These are phyloP conservation scores for Fusarium pseudograminearum DNA, from an alignment of 2,329 filamentous ascomycete species.

Conservation along the genomic window DNA sequence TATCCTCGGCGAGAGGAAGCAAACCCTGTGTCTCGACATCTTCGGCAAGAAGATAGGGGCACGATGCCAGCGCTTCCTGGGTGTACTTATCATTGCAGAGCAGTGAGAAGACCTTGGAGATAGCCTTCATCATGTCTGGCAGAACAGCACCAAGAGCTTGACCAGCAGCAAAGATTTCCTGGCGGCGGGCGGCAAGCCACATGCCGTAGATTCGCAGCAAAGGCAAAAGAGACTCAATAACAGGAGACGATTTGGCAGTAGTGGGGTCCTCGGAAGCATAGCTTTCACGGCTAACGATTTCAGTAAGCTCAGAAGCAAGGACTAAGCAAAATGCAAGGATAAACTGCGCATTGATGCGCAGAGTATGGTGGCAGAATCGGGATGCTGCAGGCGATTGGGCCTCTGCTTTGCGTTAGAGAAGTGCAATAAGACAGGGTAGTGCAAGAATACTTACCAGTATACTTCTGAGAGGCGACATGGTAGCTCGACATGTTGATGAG, in stretches of 20 bases:
- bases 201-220: constrained; percentile 66
- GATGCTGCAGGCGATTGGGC: constrained; percentile 60
- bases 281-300: constrained; percentile 51
- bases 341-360: constrained; percentile 82
- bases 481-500: constrained; percentile 90
- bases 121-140: constrained; percentile 60
- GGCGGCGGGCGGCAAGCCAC: constrained; percentile 63
- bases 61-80: constrained; percentile 53
- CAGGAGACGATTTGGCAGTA: constrained; percentile 51
- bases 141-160: constrained; percentile 60
- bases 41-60: constrained; percentile 64
- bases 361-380: constrained; percentile 71
- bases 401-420: constrained; percentile 51
- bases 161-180: constrained; percentile 61
- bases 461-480: constrained; percentile 67
- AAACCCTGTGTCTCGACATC: constrained; percentile 62
- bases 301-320: constrained; percentile 76
- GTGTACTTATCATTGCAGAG: constrained; percentile 60
- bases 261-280: constrained; percentile 40
- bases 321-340: constrained; percentile 78
- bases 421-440: background rate
- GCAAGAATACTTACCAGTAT: constrained; percentile 49
- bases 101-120: constrained; percentile 62
- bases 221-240: constrained; percentile 60
- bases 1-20: constrained; percentile 55